Percentiles rank a stretch among this genome's conserved stretches.
Conservation (phyloP, 2,329 filamentous ascomycete species). For the Aspergillus fructus region DNA sequence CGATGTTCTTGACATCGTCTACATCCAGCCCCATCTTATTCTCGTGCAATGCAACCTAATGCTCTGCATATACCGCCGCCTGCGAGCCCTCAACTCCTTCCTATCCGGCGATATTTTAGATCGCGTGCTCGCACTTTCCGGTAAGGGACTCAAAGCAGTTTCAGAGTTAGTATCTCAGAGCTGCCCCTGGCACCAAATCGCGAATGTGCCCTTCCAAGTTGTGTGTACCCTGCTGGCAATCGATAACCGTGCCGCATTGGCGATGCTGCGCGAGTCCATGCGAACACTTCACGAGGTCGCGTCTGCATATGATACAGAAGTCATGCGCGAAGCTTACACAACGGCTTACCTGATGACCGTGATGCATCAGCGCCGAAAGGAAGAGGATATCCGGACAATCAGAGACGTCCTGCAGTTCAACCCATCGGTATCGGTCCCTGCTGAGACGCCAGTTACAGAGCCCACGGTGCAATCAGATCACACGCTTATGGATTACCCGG, state of each 20-base stretch:
- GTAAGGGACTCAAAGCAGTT: conserved; percentile 49
- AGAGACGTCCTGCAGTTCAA: conserved; percentile 40
- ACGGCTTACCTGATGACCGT: conserved; percentile 56
- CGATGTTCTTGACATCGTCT: conserved; percentile 41
- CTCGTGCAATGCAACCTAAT: conserved; percentile 56
- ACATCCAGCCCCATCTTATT: conserved; percentile 45
- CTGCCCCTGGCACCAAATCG: conserved; percentile 59
- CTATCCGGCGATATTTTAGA: conserved; percentile 47
- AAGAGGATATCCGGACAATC: conserved; percentile 43
- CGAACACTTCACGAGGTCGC: conserved; percentile 45
- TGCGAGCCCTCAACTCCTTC: conserved; percentile 52
- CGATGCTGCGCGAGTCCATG: conserved; percentile 54
- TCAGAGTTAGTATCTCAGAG: conserved; percentile 45
- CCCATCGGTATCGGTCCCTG: conserved; percentile 27
- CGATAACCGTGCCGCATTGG: conserved; percentile 51
- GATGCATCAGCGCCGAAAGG: conserved; percentile 52
- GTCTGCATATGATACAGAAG: conserved; percentile 46
- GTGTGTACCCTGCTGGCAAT: conserved; percentile 58
- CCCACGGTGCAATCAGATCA: conserved; percentile 13
- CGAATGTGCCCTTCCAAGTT: conserved; percentile 60
- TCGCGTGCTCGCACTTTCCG: conserved; percentile 48
- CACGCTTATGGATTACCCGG: conserved; percentile 31
- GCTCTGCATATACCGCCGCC: conserved; percentile 55
- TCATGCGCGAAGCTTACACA: conserved; percentile 54
- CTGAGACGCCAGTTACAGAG: conserved; percentile 9